Percentiles rank a stretch among this genome's conserved stretches.
These are phyloP conservation scores for Smittium culicis DNA, from an alignment of 371 early-diverging fungal genomes.

Conservation along the genomic window DNA sequence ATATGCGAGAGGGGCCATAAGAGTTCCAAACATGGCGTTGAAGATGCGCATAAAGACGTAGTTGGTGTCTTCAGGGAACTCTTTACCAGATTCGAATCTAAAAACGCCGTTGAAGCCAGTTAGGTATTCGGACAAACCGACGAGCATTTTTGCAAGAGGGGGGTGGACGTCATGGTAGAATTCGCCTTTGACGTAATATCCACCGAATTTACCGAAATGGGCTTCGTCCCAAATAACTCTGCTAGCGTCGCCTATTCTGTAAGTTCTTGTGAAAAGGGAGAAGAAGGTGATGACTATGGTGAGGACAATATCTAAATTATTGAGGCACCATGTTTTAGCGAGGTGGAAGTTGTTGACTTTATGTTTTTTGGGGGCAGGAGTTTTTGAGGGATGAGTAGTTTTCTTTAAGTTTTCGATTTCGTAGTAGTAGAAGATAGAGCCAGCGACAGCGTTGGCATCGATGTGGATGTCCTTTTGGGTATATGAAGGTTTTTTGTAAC, in stretches of 20 bases:
- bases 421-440: slow-evolving; percentile 3
- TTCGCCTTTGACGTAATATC: slow-evolving; percentile 79
- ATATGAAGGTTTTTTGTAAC: neutral
- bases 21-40: slow-evolving; percentile 80
- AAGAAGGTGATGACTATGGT: slow-evolving; percentile 43
- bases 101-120: slow-evolving; percentile 85
- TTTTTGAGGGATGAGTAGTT: neutral
- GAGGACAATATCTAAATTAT: slow-evolving; percentile 35
- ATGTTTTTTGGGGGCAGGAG: neutral
- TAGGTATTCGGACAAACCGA: slow-evolving; percentile 80
- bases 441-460: neutral
- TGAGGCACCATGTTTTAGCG: neutral
- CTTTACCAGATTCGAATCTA: slow-evolving; percentile 72
- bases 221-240: slow-evolving; percentile 72
- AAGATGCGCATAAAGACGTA: slow-evolving; percentile 89
- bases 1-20: slow-evolving; percentile 89
- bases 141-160: slow-evolving; percentile 97
- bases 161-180: slow-evolving; percentile 99
- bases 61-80: slow-evolving; percentile 73
- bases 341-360: neutral
- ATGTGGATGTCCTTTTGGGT: neutral
- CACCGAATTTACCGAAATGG: slow-evolving; percentile 92
- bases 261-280: slow-evolving; percentile 65
- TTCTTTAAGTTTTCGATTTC: neutral
- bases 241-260: slow-evolving; percentile 55